A percentile compares a stretch with the other conserved stretches of the same genome.
These are phyloP conservation scores for Ophiognomonia clavigignenti-juglandacearum DNA, from an alignment of 2,329 filamentous ascomycete species.

Conservation along the genomic window DNA sequence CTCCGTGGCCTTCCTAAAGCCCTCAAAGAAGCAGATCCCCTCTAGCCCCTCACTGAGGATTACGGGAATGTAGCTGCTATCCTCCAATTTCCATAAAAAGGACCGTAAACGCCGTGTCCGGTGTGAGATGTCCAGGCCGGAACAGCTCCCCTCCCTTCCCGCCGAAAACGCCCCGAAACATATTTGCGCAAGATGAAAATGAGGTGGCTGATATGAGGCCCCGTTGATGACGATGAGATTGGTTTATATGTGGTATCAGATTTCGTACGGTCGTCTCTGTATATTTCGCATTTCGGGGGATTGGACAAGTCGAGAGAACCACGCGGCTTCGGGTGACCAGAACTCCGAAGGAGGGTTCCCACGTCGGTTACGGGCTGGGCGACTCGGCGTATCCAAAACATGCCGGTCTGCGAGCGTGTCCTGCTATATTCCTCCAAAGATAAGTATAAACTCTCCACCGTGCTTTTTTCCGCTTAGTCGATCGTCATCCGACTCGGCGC, in stretches of 20 bases:
- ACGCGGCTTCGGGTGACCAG: constrained; percentile 3
- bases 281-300: constrained; percentile 14
- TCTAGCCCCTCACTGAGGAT: too few relatives aligned
- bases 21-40: background rate
- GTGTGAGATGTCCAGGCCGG: constrained; percentile 5
- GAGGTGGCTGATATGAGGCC: background rate
- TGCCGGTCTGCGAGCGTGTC: background rate
- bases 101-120: constrained; percentile 7
- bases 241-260: constrained; percentile 7
- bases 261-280: constrained; percentile 15
- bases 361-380: constrained; percentile 9
- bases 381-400: constrained; percentile 2
- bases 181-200: constrained; percentile 1
- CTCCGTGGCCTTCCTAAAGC: too few relatives aligned
- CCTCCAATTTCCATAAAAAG: constrained; percentile 6
- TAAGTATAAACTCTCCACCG: background rate
- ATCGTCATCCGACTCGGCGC: constrained; percentile 57
- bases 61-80: background rate
- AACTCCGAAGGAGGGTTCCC: constrained; percentile 7
- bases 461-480: constrained; percentile 40
- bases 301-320: constrained; percentile 12
- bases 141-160: too few relatives aligned
- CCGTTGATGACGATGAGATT: constrained; percentile 3
- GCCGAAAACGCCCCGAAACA: constrained; percentile 12
- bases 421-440: background rate